A percentile compares a stretch with the other conserved stretches of the same genome.
Conservation (phyloP, 106 monocot species). For the Posidonia australis region DNA sequence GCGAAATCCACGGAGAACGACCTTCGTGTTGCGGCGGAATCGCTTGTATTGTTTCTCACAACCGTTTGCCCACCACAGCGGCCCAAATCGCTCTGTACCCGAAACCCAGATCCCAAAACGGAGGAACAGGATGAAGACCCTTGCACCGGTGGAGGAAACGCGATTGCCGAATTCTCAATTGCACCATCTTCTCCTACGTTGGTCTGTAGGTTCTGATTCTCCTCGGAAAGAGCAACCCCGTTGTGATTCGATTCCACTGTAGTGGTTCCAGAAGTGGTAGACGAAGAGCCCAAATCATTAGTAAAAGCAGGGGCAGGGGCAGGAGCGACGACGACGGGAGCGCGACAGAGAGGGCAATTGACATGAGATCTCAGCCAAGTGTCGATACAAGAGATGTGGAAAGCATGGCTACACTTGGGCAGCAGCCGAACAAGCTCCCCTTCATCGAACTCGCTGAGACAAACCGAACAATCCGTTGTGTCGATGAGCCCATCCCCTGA, state of each 20-base stretch:
- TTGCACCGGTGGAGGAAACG: too few relatives aligned
- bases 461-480: conserved; percentile 56
- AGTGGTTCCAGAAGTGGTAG: too few relatives aligned
- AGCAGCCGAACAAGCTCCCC: conserved; percentile 65
- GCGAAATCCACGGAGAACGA: conserved; percentile 8
- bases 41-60: background rate
- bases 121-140: background rate
- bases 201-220: too few relatives aligned
- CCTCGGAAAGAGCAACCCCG: background rate
- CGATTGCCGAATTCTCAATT: background rate
- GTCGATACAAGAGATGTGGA: conserved; percentile 74
- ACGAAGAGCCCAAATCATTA: background rate
- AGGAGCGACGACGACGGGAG: conserved; percentile 38
- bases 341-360: conserved; percentile 80
- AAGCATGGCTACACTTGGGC: conserved; percentile 69
- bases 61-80: background rate
- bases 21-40: background rate
- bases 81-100: background rate
- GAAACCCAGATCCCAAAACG: background rate
- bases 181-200: too few relatives aligned
- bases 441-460: conserved; percentile 67
- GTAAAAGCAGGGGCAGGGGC: background rate
- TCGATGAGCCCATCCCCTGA: conserved; percentile 32
- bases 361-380: conserved; percentile 74
- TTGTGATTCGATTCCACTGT: background rate